These are phyloP conservation scores for Phaeotremella fagi DNA, from an alignment of 768 basidiomycete species.

Conservation along the genomic window DNA sequence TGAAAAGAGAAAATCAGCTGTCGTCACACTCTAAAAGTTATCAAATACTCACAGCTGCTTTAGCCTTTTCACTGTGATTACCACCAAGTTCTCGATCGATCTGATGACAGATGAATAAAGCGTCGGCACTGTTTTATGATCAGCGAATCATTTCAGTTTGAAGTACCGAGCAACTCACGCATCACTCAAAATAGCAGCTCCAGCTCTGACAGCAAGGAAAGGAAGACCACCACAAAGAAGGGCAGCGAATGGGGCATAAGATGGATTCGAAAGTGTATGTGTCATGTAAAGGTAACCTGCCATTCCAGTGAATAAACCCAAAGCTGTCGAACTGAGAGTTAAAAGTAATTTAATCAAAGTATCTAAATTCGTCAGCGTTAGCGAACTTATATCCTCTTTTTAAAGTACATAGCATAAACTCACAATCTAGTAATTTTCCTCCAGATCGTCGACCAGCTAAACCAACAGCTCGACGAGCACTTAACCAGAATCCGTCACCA, in stretches of 20 bases:
- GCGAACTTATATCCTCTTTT: not conserved
- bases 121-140: slow-evolving; percentile 54
- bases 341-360: slow-evolving; percentile 65
- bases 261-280: slow-evolving; percentile 65
- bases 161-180: slow-evolving; percentile 52
- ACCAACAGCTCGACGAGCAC: slow-evolving; percentile 58
- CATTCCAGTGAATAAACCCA: slow-evolving; percentile 76
- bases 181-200: slow-evolving; percentile 74
- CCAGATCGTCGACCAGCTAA: slow-evolving; percentile 48
- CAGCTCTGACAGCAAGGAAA: slow-evolving; percentile 75
- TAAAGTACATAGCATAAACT: slow-evolving; percentile 14
- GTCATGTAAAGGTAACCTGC: slow-evolving; percentile 84
- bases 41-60: slow-evolving; percentile 54
- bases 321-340: slow-evolving; percentile 62
- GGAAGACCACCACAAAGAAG: slow-evolving; percentile 73
- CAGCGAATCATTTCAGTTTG: not conserved
- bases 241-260: slow-evolving; percentile 69
- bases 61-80: slow-evolving; percentile 56
- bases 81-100: slow-evolving; percentile 60
- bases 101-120: slow-evolving; percentile 64
- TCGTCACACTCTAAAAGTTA: not conserved
- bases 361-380: slow-evolving; percentile 53
- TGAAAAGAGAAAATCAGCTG: not conserved
- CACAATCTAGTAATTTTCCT: slow-evolving; percentile 48
- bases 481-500: slow-evolving; percentile 64